Evolutionary conservation across 352 stramenopile genomes (phyloP), one percentile per base, ranked within the genome.

Genomic region (Pythium vanterpoolii): DNA sequence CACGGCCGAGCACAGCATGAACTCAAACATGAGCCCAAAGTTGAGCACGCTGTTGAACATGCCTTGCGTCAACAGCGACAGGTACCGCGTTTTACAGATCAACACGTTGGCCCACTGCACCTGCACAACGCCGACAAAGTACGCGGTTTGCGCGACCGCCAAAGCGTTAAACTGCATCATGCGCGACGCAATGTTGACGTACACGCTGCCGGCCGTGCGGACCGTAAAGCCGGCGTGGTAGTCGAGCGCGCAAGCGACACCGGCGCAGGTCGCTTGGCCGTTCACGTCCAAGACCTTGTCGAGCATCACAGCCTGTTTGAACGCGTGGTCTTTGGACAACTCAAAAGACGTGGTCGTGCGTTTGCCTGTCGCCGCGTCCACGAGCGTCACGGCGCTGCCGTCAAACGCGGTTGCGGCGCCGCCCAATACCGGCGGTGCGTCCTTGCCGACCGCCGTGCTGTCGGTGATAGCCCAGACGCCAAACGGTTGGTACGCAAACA

Each of bases 31-130:
- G 56, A 98, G 84, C 0, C 88, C 90, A 62, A 97, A 97, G 69
- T 97, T 96, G 63, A 98, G 90, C 60, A 95, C 82, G 34, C 69
- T 85, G 70, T 98, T 98, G 33, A 70, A 66, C 89, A 98, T 97
- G 55, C 93, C 91, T 61, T 98, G 93, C n/a, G 79, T 77, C 27
- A 75, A 62, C n/a, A 98, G 74, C 10, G 80, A 95, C 62, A 97
- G 65, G 72, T 90, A 97, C 9, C 93, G 82, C 36, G 93, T 98
- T 77, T 97, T 98, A 72, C 86, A 97, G 57, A 97, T 96, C 26
- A 98, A 62, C 14, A 98, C 61, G 69, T 97, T 95, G 47, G 89
- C 79, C 82, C 89, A 96, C 60, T 98, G 93, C 44, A 95, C 85
- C 49, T 97, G 72, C 11, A 97, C 83, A 5, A 96, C 67, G 8